Evolutionary conservation across 225 moss, liverwort and hornwort species (phyloP), one percentile per base, ranked within the genome.

Genomic region (Neckera pumila): DNA sequence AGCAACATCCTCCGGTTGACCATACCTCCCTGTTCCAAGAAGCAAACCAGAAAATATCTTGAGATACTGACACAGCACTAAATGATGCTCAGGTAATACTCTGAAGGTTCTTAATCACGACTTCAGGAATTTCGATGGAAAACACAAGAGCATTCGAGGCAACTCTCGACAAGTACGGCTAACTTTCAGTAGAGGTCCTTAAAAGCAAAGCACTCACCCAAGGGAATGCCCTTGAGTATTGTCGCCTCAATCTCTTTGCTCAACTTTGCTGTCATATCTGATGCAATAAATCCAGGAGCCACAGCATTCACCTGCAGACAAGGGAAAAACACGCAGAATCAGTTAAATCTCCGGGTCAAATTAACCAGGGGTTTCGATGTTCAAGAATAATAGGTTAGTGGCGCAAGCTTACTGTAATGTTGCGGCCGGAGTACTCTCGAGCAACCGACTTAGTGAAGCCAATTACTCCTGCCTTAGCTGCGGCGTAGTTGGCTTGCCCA

Each of bases 381-480:
- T 66, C 62, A 34, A 38, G 40, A 69, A 36, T 2, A n/a, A 45
- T 38, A 62, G 42, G 67, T 59, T 69, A 21, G 36, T 20, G 33
- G 76, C 67, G 47, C 59, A 72, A 83, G 64, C 54, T 91, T 91
- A 97, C 98, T 82, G 95, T 95, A n/a, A 98, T 94, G 70, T 94
- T 95, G 84, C 98, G 96, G 63, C 94, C 89, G n/a, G 97, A 95
- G 81, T 98, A 98, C 82, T 98, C 98, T 51, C 97, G 94, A 82
- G 98, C 98, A 67, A 98, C 93, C 22, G 95, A 90, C 89, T 98
- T 98, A 19, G 98, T 96, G 63, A 98, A 95, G 69, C 98, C 98
- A 79, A 98, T 95, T 56, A 98, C 97, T 76, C 98, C 98, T 61
- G 98, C 98, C 93, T 98, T 97, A 15, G 98, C 98, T 86, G 97